These are phyloP conservation scores for Acer yangbiense DNA, from an alignment of 345 rosid species.

Conservation along the genomic window DNA sequence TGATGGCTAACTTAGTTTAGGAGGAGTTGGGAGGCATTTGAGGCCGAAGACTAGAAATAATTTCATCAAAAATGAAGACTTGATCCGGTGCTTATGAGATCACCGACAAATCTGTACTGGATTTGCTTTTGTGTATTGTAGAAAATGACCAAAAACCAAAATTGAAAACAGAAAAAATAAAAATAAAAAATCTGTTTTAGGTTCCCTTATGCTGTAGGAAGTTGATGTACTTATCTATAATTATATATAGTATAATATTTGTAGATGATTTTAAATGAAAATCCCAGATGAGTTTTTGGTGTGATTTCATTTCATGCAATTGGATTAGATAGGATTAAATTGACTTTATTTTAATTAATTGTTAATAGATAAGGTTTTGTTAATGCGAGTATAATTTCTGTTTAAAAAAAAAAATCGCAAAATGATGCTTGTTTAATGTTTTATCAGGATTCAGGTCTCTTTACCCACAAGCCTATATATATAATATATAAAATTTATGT, in stretches of 20 bases:
- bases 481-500: too few relatives aligned
- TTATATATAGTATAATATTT: not conserved
- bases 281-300: not conserved
- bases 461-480: too few relatives aligned
- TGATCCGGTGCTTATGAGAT: not conserved
- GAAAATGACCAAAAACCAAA: not conserved
- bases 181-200: not conserved
- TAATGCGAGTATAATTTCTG: too few relatives aligned
- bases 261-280: not conserved
- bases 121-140: conserved; percentile 2
- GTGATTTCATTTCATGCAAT: too few relatives aligned
- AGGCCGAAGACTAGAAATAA: not conserved
- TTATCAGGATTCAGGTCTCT: too few relatives aligned
- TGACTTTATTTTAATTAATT: too few relatives aligned
- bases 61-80: not conserved
- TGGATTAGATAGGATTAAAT: too few relatives aligned
- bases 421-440: too few relatives aligned
- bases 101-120: conserved; percentile 3
- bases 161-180: not conserved
- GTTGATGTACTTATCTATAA: not conserved
- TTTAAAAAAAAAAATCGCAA: too few relatives aligned
- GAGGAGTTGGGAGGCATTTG: not conserved
- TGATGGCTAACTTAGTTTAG: conserved; percentile 7
- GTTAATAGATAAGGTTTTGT: too few relatives aligned
- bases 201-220: not conserved